phyloP scores from a whole-genome alignment of 805 yeast genomes.

The Pichia cephalocereana region DNA sequence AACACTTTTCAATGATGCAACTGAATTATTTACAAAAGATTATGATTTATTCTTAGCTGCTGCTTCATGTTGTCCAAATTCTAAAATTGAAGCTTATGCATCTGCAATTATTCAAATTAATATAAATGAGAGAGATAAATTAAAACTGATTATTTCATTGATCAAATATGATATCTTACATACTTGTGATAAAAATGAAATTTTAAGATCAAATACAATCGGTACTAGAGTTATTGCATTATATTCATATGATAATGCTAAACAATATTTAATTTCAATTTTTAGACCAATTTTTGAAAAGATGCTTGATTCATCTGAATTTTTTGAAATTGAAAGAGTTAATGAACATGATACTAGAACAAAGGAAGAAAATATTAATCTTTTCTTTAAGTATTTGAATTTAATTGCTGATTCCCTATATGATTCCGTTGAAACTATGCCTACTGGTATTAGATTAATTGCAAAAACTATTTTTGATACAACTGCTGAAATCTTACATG shows the following conservation, averaged over 20 bases:
- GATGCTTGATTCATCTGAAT: conserved; percentile 38
- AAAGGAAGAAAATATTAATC: conserved; percentile 32
- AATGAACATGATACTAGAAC: conserved; percentile 24
- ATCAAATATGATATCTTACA: conserved; percentile 53
- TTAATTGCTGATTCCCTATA: conserved; percentile 52
- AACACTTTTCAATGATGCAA: conserved; percentile 6
- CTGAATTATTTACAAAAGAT: conserved; percentile 18
- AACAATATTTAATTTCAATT: conserved; percentile 42
- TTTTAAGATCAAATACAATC: conserved; percentile 72
- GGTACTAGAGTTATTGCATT: conserved; percentile 70
- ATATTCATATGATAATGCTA: conserved; percentile 61
- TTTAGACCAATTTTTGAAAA: conserved; percentile 50
- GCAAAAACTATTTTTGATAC: conserved; percentile 55
- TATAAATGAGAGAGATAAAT: conserved; percentile 30
- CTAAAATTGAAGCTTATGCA: conserved; percentile 65
- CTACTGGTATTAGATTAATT: conserved; percentile 62
- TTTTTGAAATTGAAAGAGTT: conserved; percentile 43
- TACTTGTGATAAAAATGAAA: conserved; percentile 57
- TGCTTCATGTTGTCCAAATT: conserved; percentile 53
- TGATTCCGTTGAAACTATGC: conserved; percentile 47
- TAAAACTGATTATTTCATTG: conserved; percentile 41
- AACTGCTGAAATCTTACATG: conserved; percentile 55
- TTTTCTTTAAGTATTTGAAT: conserved; percentile 49
- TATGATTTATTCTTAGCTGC: conserved; percentile 41
- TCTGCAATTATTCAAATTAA: conserved; percentile 51